These are phyloP conservation scores for Silybum marianum DNA, from an alignment of 129 eudicot genomes.

Conservation along the genomic window DNA sequence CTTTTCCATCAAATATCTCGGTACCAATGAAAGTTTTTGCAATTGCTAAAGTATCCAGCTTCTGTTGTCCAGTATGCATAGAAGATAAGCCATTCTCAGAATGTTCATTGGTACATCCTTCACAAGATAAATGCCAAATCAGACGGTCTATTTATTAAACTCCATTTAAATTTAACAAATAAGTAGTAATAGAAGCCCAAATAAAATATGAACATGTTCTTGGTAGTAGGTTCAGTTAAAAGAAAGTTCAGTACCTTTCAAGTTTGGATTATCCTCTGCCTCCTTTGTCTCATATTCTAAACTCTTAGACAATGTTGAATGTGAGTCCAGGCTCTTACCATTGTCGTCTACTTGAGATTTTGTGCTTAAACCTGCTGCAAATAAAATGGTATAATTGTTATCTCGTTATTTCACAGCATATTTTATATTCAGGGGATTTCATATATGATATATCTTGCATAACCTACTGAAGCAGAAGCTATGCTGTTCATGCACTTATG, in stretches of 20 bases:
- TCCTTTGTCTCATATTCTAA: constrained; percentile 23
- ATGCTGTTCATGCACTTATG: neutral
- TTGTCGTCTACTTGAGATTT: constrained; percentile 33
- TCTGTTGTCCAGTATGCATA: constrained; percentile 11
- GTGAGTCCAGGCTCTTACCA: constrained; percentile 13
- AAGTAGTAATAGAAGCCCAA: neutral
- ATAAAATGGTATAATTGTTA: neutral
- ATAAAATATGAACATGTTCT: neutral
- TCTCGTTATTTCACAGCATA: constrained; percentile 8
- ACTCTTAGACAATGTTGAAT: constrained; percentile 12
- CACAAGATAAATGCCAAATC: constrained; percentile 7
- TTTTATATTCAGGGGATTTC: neutral
- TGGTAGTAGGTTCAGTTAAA: too few species aligned
- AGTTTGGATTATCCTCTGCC: constrained; percentile 4
- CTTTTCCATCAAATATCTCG: constrained; percentile 53
- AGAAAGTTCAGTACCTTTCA: constrained; percentile 22
- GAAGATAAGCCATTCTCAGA: constrained; percentile 20
- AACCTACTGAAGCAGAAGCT: neutral
- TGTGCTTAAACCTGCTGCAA: constrained; percentile 18
- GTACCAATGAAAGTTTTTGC: constrained; percentile 50
- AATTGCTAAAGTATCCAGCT: constrained; percentile 21
- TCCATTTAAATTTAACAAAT: neutral
- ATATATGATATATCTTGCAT: neutral
- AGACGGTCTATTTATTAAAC: constrained; percentile 4
- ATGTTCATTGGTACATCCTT: constrained; percentile 24